These are phyloP conservation scores for Cercospora berteroae DNA, from an alignment of 2,329 filamentous ascomycete genomes.

Conservation along the genomic window DNA sequence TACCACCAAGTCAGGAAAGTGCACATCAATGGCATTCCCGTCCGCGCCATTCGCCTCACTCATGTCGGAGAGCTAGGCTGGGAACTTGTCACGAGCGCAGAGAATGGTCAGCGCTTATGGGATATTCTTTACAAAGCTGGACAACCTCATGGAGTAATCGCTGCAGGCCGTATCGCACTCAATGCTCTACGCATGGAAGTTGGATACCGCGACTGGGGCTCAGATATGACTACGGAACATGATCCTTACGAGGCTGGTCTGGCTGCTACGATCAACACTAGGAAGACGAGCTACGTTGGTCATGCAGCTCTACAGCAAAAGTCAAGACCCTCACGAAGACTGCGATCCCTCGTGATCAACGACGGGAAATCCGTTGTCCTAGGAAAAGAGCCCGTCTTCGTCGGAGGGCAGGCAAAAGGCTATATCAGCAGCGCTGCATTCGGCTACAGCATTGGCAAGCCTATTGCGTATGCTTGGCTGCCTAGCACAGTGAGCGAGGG, in stretches of 20 bases:
- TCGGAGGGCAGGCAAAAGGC: conserved; percentile 48
- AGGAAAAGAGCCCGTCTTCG: conserved; percentile 62
- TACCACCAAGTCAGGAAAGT: conserved; percentile 53
- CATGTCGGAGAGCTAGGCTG: conserved; percentile 62
- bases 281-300: conserved; percentile 54
- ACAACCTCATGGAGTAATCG: conserved; percentile 55
- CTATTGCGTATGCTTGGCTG: conserved; percentile 60
- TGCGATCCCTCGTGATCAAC: conserved; percentile 56
- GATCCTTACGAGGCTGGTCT: conserved; percentile 61
- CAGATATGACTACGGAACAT: conserved; percentile 61
- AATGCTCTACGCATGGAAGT: conserved; percentile 60
- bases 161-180: conserved; percentile 59
- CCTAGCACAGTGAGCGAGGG: conserved; percentile 50
- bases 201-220: conserved; percentile 57
- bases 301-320: conserved; percentile 49
- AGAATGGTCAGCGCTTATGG: conserved; percentile 59
- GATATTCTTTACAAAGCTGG: conserved; percentile 58
- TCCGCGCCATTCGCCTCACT: conserved; percentile 56
- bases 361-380: conserved; percentile 58
- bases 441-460: conserved; percentile 58
- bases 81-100: conserved; percentile 61
- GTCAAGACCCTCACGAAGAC: conserved; percentile 36
- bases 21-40: conserved; percentile 56
- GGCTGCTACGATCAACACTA: conserved; percentile 48
- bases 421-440: conserved; percentile 63